Evolutionary conservation across 2,329 filamentous ascomycete species (phyloP).

Genomic region (Teratosphaeria pseudoeucalypti): DNA sequence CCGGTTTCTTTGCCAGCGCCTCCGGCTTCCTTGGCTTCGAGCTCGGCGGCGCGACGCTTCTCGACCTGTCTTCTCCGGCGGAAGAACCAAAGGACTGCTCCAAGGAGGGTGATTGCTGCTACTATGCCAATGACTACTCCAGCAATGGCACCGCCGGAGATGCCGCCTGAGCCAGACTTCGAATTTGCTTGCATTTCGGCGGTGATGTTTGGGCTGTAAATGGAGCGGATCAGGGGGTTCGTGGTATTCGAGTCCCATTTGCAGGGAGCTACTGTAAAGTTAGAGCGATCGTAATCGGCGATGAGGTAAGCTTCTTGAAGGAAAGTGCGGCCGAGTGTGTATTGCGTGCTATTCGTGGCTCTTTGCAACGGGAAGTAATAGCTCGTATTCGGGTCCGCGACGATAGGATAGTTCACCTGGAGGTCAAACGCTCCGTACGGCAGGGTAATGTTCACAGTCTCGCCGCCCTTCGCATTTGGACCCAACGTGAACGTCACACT

Average conservation of each 20-base stretch:
- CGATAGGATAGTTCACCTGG: conserved; percentile 18
- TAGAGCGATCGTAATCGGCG: conserved; percentile 26
- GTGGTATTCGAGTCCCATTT: conserved; percentile 20
- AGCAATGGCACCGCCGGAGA: conserved; percentile 24
- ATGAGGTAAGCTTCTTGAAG: conserved; percentile 31
- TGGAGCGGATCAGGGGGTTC: conserved; percentile 16
- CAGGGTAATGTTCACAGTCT: conserved; percentile 24
- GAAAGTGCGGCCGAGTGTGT: conserved; percentile 28
- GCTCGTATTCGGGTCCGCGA: conserved; percentile 17
- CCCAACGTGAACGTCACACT: conserved; percentile 26
- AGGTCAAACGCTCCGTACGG: conserved; percentile 29
- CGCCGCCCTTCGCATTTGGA: conserved; percentile 11
- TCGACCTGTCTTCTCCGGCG: conserved; percentile 17
- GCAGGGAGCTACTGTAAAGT: conserved; percentile 28
- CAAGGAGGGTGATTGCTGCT: conserved; percentile 18
- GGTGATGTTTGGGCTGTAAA: conserved; percentile 18
- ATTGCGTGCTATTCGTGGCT: conserved; percentile 24
- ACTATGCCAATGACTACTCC: conserved; percentile 25
- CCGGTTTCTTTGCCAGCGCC: conserved; percentile 4
- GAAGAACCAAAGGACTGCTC: conserved; percentile 16
- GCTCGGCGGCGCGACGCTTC: conserved; percentile 18
- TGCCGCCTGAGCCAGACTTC: conserved; percentile 5
- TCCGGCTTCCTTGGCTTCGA: conserved; percentile 20
- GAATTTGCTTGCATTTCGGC: neutral
- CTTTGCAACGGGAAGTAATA: conserved; percentile 28